Conservation (phyloP, 1,139 yeast genomes). For the Yamadazyma conglobata region DNA sequence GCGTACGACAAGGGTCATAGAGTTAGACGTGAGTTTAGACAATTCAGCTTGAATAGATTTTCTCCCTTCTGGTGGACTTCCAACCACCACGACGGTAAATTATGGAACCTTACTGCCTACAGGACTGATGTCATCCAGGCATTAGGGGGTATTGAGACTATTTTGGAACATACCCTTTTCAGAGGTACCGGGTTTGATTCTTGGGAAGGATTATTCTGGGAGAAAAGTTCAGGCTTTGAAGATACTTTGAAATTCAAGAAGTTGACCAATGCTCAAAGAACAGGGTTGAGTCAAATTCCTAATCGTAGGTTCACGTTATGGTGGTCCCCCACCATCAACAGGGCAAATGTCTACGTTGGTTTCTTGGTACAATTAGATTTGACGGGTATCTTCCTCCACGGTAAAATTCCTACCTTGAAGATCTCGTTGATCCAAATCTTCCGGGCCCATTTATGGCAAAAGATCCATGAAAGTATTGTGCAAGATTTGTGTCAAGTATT, state of each 20-base stretch:
- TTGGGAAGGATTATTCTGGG: constrained; percentile 99
- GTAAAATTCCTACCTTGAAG: constrained; percentile 95
- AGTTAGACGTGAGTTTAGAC: constrained; percentile 73
- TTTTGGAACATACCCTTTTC: constrained; percentile 89
- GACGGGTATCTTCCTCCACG: constrained; percentile 95
- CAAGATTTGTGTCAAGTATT: constrained; percentile 90
- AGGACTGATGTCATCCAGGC: constrained; percentile 97
- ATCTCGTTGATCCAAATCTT: constrained; percentile 94
- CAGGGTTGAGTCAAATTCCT: constrained; percentile 97
- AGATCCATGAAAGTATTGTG: constrained; percentile 93
- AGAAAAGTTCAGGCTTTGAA: constrained; percentile 93
- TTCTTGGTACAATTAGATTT: constrained; percentile 93
- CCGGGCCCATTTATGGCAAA: constrained; percentile 98
- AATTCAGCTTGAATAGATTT: constrained; percentile 63
- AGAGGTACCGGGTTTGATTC: constrained; percentile 97
- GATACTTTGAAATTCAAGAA: constrained; percentile 93
- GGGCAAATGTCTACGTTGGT: constrained; percentile 98
- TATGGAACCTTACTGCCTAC: constrained; percentile 92
- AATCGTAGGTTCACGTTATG: constrained; percentile 95
- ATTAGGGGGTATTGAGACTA: constrained; percentile 94
- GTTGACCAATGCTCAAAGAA: constrained; percentile 94
- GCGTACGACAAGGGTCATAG: constrained; percentile 96
- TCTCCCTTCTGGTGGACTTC: constrained; percentile 98
- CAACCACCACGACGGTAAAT: constrained; percentile 87
- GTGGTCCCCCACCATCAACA: constrained; percentile 99